Evolutionary conservation across 441 rosid species (phyloP).

Genomic region (Capsella rubella): DNA sequence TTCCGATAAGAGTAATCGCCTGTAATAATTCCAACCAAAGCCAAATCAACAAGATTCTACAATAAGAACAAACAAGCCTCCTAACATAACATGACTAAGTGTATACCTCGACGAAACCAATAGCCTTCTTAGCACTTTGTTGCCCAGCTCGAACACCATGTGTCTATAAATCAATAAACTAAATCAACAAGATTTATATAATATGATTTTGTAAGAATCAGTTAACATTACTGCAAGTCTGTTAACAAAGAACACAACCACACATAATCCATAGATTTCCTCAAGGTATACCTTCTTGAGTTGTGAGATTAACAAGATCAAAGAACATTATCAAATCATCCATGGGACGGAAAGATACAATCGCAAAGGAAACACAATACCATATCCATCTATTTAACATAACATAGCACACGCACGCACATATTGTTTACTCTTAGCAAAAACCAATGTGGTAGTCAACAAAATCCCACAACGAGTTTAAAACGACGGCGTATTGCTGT

Average conservation of each 20-base stretch:
- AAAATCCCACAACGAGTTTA: background rate
- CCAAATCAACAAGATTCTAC: slow-evolving; percentile 8
- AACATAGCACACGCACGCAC: background rate
- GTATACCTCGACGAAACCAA: slow-evolving; percentile 86
- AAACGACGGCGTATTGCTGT: slow-evolving; percentile 33
- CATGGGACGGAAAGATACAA: background rate
- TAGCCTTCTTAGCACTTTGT: slow-evolving; percentile 81
- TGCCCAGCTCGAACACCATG: slow-evolving; percentile 89
- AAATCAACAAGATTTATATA: background rate
- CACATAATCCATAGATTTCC: background rate
- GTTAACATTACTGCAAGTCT: slow-evolving; percentile 12
- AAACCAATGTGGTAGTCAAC: too few relatives aligned
- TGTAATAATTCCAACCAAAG: slow-evolving; percentile 43
- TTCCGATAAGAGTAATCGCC: slow-evolving; percentile 80
- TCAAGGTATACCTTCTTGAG: slow-evolving; percentile 6
- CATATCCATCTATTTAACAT: background rate
- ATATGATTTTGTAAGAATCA: slow-evolving; percentile 6
- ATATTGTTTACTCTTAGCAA: background rate
- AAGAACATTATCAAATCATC: slow-evolving; percentile 4
- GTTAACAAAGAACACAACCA: slow-evolving; percentile 25
- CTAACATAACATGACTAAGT: slow-evolving; percentile 12
- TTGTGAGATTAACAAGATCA: background rate
- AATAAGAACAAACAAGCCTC: slow-evolving; percentile 1
- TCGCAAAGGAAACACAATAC: background rate
- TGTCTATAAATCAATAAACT: slow-evolving; percentile 54